phyloP scores from a whole-genome alignment of 345 rosid species.

The Dimocarpus longan region DNA sequence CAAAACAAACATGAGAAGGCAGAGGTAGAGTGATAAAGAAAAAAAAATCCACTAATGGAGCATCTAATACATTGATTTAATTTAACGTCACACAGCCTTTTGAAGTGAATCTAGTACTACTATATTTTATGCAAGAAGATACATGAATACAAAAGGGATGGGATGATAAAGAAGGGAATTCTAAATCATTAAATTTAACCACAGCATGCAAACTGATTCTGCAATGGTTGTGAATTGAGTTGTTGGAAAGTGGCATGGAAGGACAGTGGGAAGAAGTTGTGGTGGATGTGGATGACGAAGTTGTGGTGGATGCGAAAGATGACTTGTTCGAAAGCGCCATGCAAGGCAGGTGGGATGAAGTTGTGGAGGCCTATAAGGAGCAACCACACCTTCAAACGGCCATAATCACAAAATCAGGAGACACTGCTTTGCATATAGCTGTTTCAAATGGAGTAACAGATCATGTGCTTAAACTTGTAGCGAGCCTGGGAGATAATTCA shows the following conservation, averaged over 20 bases:
- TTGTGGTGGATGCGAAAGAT: background rate
- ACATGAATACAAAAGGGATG: too few relatives aligned
- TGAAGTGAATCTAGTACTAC: too few relatives aligned
- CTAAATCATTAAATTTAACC: too few relatives aligned
- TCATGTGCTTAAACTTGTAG: conserved; percentile 6
- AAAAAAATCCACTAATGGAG: too few relatives aligned
- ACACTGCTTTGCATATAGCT: conserved; percentile 34
- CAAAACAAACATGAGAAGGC: background rate
- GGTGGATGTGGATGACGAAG: too few relatives aligned
- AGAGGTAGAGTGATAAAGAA: background rate
- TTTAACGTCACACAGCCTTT: too few relatives aligned
- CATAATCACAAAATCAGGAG: conserved; percentile 21
- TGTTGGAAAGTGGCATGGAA: too few relatives aligned
- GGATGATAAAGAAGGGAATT: too few relatives aligned
- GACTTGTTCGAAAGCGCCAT: conserved; percentile 23
- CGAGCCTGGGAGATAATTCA: background rate
- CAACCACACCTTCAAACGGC: background rate
- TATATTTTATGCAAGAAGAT: too few relatives aligned
- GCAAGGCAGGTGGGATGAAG: conserved; percentile 24
- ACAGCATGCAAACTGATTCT: background rate
- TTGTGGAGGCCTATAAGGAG: conserved; percentile 9
- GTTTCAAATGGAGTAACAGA: conserved; percentile 5
- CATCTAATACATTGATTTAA: too few relatives aligned
- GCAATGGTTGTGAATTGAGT: too few relatives aligned
- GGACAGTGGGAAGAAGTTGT: too few relatives aligned